phyloP scores from a whole-genome alignment of 2,329 filamentous ascomycete genomes.

The Rhynchosporium graminicola region DNA sequence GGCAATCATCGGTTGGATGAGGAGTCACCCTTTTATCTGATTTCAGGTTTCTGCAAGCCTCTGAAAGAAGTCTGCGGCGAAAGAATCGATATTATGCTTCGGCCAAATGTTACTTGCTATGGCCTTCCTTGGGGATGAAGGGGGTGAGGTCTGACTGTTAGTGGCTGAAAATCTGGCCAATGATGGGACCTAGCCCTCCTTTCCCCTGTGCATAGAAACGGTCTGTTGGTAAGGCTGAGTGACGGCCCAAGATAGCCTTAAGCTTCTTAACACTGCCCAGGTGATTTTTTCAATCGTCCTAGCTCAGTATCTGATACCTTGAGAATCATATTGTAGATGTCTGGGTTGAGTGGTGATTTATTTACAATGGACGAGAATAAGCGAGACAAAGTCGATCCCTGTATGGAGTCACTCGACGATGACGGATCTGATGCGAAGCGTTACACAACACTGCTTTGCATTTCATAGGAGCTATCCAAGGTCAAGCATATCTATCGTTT shows the following conservation, averaged over 20 bases:
- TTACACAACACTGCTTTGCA: background rate
- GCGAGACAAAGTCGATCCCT: background rate
- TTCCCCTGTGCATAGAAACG: background rate
- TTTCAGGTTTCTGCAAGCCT: conserved; percentile 3
- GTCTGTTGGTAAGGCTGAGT: conserved; percentile 14
- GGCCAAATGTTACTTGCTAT: background rate
- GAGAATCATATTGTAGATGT: background rate
- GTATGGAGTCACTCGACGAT: background rate
- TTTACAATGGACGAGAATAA: background rate
- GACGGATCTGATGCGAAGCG: background rate
- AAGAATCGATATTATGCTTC: background rate
- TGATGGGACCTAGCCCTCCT: background rate
- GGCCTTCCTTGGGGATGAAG: background rate
- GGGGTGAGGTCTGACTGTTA: background rate
- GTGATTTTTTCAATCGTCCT: background rate
- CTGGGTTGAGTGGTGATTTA: background rate
- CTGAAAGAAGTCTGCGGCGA: background rate
- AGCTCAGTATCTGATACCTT: background rate
- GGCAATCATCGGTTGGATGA: background rate
- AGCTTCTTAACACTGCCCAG: background rate
- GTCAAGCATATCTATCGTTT: background rate
- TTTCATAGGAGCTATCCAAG: background rate
- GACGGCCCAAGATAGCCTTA: background rate
- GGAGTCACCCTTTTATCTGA: background rate
- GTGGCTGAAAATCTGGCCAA: background rate